Evolutionary conservation across 495 filamentous ascomycete species (phyloP).

Genomic region (Elaphomyces granulatus): DNA sequence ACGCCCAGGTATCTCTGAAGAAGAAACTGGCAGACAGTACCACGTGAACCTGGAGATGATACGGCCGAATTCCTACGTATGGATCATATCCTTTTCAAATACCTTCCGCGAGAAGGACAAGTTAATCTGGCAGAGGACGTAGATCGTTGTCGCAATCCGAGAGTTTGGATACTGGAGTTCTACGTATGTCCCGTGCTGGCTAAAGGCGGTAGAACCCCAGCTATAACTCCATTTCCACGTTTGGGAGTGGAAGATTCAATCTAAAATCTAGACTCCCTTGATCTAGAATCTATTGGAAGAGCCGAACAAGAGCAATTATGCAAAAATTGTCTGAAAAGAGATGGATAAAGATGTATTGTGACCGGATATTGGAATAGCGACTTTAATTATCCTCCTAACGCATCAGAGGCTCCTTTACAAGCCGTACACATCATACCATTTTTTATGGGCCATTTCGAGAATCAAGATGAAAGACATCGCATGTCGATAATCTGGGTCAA

Average conservation of each 20-base stretch:
- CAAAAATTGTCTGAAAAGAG: slow-evolving; percentile 1
- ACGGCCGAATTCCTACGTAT: neutral
- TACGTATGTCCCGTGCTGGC: slow-evolving; percentile 4
- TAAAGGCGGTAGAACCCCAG: slow-evolving; percentile 1
- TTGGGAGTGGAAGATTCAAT: slow-evolving; percentile 8
- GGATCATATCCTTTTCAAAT: slow-evolving; percentile 1
- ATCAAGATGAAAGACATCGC: neutral
- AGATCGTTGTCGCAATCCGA: neutral
- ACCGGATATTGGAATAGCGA: slow-evolving; percentile 1
- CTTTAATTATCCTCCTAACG: neutral
- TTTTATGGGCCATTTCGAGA: slow-evolving; percentile 1
- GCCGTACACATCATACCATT: slow-evolving; percentile 10
- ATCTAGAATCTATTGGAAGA: neutral
- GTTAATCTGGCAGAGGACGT: slow-evolving; percentile 1
- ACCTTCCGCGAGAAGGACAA: neutral
- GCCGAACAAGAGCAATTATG: slow-evolving; percentile 1
- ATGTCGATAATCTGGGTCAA: neutral
- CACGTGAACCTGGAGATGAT: neutral
- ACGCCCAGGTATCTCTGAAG: too few relatives aligned
- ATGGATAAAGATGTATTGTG: slow-evolving; percentile 4
- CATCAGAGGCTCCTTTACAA: neutral
- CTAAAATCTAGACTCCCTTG: slow-evolving; percentile 3
- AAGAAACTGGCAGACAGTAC: too few relatives aligned
- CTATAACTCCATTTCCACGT: slow-evolving; percentile 3
- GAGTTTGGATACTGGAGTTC: slow-evolving; percentile 3